phyloP scores from a whole-genome alignment of 2,329 filamentous ascomycete genomes.

The Colletotrichum ledebouriae region DNA sequence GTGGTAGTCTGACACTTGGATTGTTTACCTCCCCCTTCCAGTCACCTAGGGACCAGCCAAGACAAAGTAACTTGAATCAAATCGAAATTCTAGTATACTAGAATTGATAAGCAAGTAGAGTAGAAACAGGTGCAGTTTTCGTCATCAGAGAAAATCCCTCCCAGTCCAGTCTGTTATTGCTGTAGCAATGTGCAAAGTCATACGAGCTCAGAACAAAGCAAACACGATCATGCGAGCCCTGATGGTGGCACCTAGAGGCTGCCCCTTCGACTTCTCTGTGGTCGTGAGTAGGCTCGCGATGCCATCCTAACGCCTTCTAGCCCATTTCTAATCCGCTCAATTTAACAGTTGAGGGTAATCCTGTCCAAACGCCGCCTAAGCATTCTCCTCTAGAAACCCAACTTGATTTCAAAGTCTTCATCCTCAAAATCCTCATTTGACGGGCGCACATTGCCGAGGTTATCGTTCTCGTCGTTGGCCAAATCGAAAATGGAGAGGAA shows the following conservation, averaged over 20 bases:
- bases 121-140: constrained; percentile 1
- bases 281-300: constrained; percentile 29
- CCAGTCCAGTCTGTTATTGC: neutral
- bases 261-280: constrained; percentile 16
- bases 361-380: constrained; percentile 32
- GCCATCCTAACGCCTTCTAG: constrained; percentile 37
- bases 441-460: constrained; percentile 48
- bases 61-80: neutral
- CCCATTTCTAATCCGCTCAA: constrained; percentile 17
- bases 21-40: neutral
- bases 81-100: neutral
- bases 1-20: neutral
- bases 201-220: constrained; percentile 19
- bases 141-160: constrained; percentile 5
- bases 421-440: neutral
- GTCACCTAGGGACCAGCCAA: neutral
- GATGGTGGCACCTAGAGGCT: neutral
- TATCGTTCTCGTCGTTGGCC: constrained; percentile 60
- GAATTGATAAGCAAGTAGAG: constrained; percentile 11
- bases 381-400: constrained; percentile 46
- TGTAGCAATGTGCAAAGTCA: constrained; percentile 1
- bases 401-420: constrained; percentile 64
- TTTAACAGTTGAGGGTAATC: constrained; percentile 30
- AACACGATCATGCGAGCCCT: constrained; percentile 29
- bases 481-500: constrained; percentile 72